Evolutionary conservation across 164 flowering plant species (phyloP).

Genomic region (Liriodendron chinense): DNA sequence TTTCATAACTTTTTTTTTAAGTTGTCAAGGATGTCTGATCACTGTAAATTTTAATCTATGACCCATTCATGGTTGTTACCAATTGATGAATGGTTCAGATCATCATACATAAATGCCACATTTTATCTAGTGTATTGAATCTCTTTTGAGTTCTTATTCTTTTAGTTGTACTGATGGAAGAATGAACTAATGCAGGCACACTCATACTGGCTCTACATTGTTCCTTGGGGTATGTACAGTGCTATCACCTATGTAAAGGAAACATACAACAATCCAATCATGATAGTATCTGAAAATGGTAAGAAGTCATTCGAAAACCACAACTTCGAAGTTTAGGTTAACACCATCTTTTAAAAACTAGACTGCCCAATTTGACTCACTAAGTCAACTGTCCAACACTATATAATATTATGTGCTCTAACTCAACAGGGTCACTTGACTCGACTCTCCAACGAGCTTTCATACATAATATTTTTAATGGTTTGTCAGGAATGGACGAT

Average conservation of each 20-base stretch:
- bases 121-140: too few species aligned
- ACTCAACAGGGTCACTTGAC: neutral
- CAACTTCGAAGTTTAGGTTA: neutral
- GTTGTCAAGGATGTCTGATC: too few species aligned
- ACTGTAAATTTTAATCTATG: too few species aligned
- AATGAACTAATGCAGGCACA: slow-evolving; percentile 14
- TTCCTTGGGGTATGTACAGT: slow-evolving; percentile 25
- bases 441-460: neutral
- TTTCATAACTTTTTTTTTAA: too few species aligned
- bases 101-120: too few species aligned
- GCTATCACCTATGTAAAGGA: slow-evolving; percentile 21
- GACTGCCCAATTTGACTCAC: neutral
- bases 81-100: too few species aligned
- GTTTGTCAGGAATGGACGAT: slow-evolving; percentile 71
- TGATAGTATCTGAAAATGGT: slow-evolving; percentile 24
- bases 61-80: too few species aligned
- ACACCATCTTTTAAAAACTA: too few species aligned
- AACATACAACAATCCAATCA: slow-evolving; percentile 15
- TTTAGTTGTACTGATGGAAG: neutral
- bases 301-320: neutral
- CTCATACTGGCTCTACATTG: slow-evolving; percentile 20
- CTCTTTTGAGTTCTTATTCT: too few species aligned
- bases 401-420: neutral
- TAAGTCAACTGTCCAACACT: neutral
- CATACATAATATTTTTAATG: neutral